phyloP scores from a whole-genome alignment of 345 rosid species.

The Streptanthus diversifolius region DNA sequence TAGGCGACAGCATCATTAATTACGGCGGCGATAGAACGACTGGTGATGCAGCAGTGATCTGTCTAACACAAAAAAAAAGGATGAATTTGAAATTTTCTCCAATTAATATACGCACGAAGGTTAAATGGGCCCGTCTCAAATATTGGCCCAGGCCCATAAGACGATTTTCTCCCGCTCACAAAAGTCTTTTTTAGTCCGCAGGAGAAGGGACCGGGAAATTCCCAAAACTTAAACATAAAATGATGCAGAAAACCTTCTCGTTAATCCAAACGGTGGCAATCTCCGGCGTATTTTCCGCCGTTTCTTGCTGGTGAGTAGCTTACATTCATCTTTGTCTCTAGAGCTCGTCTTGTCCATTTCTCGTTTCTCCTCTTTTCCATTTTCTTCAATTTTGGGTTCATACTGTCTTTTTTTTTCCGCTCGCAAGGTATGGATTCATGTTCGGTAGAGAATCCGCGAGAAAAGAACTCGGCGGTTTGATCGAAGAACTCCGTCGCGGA shows the following conservation, averaged over 20 bases:
- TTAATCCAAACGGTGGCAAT: constrained; percentile 71
- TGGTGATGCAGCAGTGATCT: too few species aligned
- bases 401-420: neutral
- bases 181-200: neutral
- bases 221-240: neutral
- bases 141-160: neutral
- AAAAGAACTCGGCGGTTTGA: constrained; percentile 72
- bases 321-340: neutral
- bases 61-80: too few species aligned
- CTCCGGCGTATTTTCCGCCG: constrained; percentile 80
- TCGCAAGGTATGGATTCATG: constrained; percentile 86
- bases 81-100: too few species aligned
- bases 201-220: neutral
- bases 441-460: constrained; percentile 89
- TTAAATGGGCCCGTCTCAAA: neutral
- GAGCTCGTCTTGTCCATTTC: neutral
- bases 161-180: constrained; percentile 9
- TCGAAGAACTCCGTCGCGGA: constrained; percentile 66
- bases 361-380: neutral
- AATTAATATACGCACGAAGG: neutral
- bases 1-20: neutral
- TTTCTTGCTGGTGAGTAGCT: constrained; percentile 55
- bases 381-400: constrained; percentile 1
- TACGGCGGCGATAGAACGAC: neutral
- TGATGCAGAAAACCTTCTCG: constrained; percentile 62